A percentile compares a stretch with the other conserved stretches of the same genome.
Conservation (phyloP, 768 basidiomycete species). For the Leucosporidium yakuticum region DNA sequence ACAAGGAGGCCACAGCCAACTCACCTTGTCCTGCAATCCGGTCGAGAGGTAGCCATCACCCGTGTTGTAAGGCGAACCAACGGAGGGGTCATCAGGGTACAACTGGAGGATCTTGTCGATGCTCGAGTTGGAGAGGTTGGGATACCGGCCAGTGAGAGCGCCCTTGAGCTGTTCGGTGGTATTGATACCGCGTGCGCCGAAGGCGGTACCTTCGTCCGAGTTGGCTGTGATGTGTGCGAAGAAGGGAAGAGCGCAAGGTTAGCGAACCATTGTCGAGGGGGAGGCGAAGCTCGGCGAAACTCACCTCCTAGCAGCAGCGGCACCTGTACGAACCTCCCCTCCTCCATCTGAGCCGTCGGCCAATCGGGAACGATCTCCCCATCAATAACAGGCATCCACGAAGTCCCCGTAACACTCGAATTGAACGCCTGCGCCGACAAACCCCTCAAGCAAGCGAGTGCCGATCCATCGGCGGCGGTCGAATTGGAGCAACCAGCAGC, state of each 20-base stretch:
- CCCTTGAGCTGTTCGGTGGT: conserved; percentile 12
- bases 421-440: conserved; percentile 27
- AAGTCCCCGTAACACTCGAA: conserved; percentile 11
- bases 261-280: neutral
- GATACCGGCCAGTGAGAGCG: conserved; percentile 1
- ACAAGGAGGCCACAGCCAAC: too few species aligned
- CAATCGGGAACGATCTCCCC: conserved; percentile 11
- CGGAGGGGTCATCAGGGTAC: conserved; percentile 25
- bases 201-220: conserved; percentile 23
- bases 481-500: conserved; percentile 16
- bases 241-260: neutral
- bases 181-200: conserved; percentile 14
- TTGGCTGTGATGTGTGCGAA: conserved; percentile 4
- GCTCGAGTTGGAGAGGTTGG: conserved; percentile 10
- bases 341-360: conserved; percentile 7
- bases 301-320: conserved; percentile 28
- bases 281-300: neutral
- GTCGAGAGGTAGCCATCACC: conserved; percentile 30
- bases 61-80: conserved; percentile 34
- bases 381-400: conserved; percentile 23
- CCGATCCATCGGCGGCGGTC: neutral
- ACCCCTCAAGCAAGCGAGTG: conserved; percentile 26
- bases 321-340: conserved; percentile 19
- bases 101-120: conserved; percentile 15
- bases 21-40: conserved; percentile 34